Evolutionary conservation across 177 flowering plant genomes (phyloP), one percentile per base, ranked within the genome.

Genomic region (Vitis hybrid): DNA sequence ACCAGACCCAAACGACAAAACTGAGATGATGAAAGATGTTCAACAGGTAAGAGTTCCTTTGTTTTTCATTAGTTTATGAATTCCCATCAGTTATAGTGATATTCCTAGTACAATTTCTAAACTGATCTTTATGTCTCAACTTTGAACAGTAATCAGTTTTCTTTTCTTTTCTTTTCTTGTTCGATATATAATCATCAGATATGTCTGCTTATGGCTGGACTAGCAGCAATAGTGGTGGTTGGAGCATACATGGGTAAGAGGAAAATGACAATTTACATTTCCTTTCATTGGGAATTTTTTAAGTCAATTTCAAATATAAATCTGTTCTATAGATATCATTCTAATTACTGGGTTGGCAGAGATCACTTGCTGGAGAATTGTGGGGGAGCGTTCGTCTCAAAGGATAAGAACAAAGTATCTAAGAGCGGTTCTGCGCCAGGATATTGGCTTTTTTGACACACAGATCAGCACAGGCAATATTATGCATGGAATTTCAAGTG

Each of bases 351-450:
- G 17, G 55, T 68, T 50, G 66, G 24, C 84, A 91, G 97, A 91
- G 77, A 90, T 90, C 48, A 79, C 89, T 24, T 91, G 97, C 62
- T 90, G 97, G 97, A 83, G 88, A 73, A 30, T 86, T 75, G 89
- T 84, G 24, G 93, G 94, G 3, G 94, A 88, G 70, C 69, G 94
- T 64, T 82, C 87, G 14, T 90, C 90, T 14, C 87, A 83, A 52
- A 72, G 86, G 52, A 85, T 91, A 50, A 82, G 97, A 70, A 86
- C 81, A 1, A 69, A 77, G 77, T 90, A 90, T 74, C 68, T 91
- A 32, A 68, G 77, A 62, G 89, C 91, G 10, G 83, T 90, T 71
- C 57, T 91, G n/a, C 65, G 90, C 60, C 97, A 91, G 73, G 94
- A 91, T 68, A 79, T 90, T 8, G 81, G 80, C 6, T 91, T 87